phyloP scores from a whole-genome alignment of 2,329 filamentous ascomycete genomes.

The Lachnellula subtilissima region DNA sequence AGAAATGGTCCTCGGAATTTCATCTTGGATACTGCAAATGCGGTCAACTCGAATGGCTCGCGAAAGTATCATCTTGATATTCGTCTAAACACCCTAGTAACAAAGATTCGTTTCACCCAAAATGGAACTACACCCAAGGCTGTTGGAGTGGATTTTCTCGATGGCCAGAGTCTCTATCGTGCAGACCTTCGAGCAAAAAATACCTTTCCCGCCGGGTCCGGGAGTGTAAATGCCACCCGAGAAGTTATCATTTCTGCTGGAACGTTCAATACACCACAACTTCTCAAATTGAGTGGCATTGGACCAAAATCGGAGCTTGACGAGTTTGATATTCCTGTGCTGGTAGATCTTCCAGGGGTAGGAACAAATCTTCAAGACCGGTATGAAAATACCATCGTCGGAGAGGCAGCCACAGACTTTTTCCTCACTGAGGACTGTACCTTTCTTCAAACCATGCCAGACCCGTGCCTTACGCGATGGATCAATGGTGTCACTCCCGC shows the following conservation, averaged over 20 bases:
- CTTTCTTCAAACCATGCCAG: slow-evolving; percentile 31
- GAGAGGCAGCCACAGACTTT: slow-evolving; percentile 37
- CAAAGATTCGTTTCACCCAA: slow-evolving; percentile 35
- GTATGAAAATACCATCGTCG: slow-evolving; percentile 44
- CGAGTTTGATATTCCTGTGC: slow-evolving; percentile 42
- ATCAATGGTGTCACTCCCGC: slow-evolving; percentile 8
- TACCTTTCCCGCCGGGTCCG: background rate
- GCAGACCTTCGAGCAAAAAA: slow-evolving; percentile 35
- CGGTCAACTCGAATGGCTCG: slow-evolving; percentile 13
- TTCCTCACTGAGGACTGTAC: slow-evolving; percentile 34
- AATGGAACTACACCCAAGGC: slow-evolving; percentile 28
- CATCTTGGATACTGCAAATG: slow-evolving; percentile 22
- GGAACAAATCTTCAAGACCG: slow-evolving; percentile 56
- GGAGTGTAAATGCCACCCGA: slow-evolving; percentile 31
- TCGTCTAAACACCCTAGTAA: slow-evolving; percentile 31
- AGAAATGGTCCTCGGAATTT: slow-evolving; percentile 11
- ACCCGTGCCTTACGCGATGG: slow-evolving; percentile 33
- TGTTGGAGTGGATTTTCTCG: slow-evolving; percentile 39
- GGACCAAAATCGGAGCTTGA: slow-evolving; percentile 37
- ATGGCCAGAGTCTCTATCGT: slow-evolving; percentile 39
- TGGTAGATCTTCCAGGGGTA: slow-evolving; percentile 47
- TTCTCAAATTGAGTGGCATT: slow-evolving; percentile 43
- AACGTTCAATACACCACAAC: slow-evolving; percentile 41
- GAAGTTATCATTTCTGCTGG: slow-evolving; percentile 47
- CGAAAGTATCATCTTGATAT: slow-evolving; percentile 21